phyloP scores from a whole-genome alignment of 139 green algal genomes.

The Coelastrella sp. region DNA sequence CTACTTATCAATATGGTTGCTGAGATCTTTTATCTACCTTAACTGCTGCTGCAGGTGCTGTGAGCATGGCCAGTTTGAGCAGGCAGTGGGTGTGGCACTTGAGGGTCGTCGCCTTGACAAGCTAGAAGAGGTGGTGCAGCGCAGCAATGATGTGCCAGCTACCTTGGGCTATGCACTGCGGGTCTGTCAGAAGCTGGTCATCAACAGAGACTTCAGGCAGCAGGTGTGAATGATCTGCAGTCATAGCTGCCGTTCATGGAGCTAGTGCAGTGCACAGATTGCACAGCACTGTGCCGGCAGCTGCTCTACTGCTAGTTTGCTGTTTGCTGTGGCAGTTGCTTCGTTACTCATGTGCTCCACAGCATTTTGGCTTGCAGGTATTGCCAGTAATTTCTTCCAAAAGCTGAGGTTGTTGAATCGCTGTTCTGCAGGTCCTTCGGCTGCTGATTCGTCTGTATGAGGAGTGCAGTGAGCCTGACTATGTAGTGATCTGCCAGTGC shows the following conservation, averaged over 20 bases:
- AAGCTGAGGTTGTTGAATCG: neutral
- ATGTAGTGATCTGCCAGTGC: constrained; percentile 91
- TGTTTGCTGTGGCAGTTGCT: too few relatives aligned
- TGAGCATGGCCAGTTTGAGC: constrained; percentile 87
- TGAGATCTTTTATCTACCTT: neutral
- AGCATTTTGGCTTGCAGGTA: neutral
- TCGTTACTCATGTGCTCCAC: too few relatives aligned
- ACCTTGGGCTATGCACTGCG: constrained; percentile 81
- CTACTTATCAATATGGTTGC: too few relatives aligned
- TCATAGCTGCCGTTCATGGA: neutral
- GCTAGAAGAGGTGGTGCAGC: constrained; percentile 76
- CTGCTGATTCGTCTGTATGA: constrained; percentile 88
- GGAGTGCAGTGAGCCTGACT: constrained; percentile 75
- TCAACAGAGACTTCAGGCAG: constrained; percentile 87
- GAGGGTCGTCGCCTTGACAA: constrained; percentile 92
- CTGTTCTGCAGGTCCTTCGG: constrained; percentile 76
- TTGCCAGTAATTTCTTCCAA: neutral
- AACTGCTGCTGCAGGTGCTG: constrained; percentile 70
- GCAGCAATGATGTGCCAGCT: constrained; percentile 32
- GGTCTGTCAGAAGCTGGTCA: constrained; percentile 86
- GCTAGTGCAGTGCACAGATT: too few relatives aligned
- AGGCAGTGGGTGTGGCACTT: constrained; percentile 96
- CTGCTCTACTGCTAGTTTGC: too few relatives aligned
- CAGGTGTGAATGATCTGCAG: constrained; percentile 55
- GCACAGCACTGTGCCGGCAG: too few relatives aligned